Evolutionary conservation across 192 early-diverging fungal genomes (phyloP).

Genomic region (Linnemannia exigua): DNA sequence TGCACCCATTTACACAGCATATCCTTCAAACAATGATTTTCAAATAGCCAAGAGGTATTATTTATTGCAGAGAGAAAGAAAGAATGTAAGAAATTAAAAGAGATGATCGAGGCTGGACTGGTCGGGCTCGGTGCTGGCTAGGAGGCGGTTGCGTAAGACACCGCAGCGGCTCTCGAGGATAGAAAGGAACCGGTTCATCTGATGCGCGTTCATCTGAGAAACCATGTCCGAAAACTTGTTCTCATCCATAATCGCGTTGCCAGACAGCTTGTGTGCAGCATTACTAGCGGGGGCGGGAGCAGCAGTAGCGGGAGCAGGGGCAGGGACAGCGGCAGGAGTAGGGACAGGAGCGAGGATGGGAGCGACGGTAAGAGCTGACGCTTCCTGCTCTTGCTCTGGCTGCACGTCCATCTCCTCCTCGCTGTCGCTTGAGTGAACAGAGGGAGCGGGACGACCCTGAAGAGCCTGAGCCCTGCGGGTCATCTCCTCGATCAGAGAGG

Average conservation of each 20-base stretch:
- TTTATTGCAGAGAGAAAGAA: background rate
- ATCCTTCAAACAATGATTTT: too few species aligned
- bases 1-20: too few species aligned
- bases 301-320: background rate
- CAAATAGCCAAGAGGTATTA: too few species aligned
- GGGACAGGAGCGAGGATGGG: background rate
- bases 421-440: conserved; percentile 27
- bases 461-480: conserved; percentile 23
- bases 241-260: conserved; percentile 58
- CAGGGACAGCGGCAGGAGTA: background rate
- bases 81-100: conserved; percentile 14
- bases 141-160: conserved; percentile 50
- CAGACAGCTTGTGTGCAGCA: conserved; percentile 23
- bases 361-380: too few species aligned
- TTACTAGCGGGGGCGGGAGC: background rate
- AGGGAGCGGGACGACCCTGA: background rate
- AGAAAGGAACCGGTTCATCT: conserved; percentile 66
- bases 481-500: conserved; percentile 44
- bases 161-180: conserved; percentile 69
- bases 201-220: conserved; percentile 63
- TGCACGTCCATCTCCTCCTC: conserved; percentile 26
- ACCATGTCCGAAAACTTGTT: conserved; percentile 56
- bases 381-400: conserved; percentile 2
- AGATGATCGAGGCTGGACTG: conserved; percentile 36
- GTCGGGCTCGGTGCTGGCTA: conserved; percentile 38